phyloP scores from a whole-genome alignment of 2,329 filamentous ascomycete genomes.

The Aureobasidium uvarum region DNA sequence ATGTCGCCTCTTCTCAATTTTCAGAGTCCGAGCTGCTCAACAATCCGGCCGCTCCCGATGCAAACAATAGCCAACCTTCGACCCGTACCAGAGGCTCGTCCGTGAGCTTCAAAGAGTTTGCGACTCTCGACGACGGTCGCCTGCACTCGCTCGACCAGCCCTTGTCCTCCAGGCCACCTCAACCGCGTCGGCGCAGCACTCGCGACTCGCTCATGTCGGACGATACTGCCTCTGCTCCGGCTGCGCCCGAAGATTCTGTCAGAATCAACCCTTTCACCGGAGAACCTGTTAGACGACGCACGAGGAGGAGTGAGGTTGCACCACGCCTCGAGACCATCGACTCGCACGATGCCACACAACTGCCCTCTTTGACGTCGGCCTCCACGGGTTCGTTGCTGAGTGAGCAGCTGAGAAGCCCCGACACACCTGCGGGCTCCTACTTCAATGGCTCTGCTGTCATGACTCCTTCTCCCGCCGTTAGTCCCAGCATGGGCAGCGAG shows the following conservation, averaged over 20 bases:
- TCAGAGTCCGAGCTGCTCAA: constrained; percentile 12
- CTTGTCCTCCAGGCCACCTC: constrained; percentile 37
- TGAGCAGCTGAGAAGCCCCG: constrained; percentile 38
- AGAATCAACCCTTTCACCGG: constrained; percentile 30
- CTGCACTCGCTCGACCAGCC: constrained; percentile 42
- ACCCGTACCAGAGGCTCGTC: constrained; percentile 37
- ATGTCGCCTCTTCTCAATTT: constrained; percentile 22
- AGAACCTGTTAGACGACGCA: constrained; percentile 27
- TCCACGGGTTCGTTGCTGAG: constrained; percentile 42
- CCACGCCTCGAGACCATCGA: constrained; percentile 27
- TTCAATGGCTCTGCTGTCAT: constrained; percentile 34
- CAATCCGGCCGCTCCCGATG: not conserved
- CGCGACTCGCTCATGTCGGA: constrained; percentile 5
- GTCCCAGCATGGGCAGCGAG: constrained; percentile 34
- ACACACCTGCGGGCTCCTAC: not conserved
- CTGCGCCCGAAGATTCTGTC: constrained; percentile 13
- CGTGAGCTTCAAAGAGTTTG: constrained; percentile 44
- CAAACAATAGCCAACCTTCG: constrained; percentile 5
- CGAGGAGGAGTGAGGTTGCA: constrained; percentile 26
- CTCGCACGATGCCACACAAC: constrained; percentile 23
- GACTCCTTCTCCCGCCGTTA: constrained; percentile 41
- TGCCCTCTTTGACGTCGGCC: constrained; percentile 46
- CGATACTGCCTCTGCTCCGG: constrained; percentile 22
- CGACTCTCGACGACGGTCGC: constrained; percentile 44
- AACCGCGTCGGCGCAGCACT: constrained; percentile 18